Evolutionary conservation across 129 eudicot species (phyloP).

Genomic region (Helichrysum umbraculigerum): DNA sequence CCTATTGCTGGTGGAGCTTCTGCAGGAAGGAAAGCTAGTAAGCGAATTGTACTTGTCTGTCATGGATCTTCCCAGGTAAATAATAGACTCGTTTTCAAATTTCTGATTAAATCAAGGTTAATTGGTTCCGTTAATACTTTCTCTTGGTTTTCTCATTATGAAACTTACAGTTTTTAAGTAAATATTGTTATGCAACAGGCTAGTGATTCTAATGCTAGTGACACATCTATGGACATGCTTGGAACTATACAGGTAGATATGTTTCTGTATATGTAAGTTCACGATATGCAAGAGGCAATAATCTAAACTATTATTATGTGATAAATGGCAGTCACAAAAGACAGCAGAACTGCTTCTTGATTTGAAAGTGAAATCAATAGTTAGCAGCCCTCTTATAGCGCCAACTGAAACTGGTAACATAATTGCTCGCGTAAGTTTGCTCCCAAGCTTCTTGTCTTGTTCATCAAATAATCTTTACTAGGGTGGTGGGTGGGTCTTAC

Average conservation of each 20-base stretch:
- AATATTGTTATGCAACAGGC: constrained; percentile 44
- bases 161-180: background rate
- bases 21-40: constrained; percentile 80
- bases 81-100: constrained; percentile 29
- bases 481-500: background rate
- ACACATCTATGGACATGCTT: constrained; percentile 82
- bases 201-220: constrained; percentile 39
- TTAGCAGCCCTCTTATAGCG: constrained; percentile 62
- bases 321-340: constrained; percentile 77
- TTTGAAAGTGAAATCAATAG: constrained; percentile 61
- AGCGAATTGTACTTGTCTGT: constrained; percentile 75
- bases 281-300: constrained; percentile 1
- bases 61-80: constrained; percentile 62
- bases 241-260: constrained; percentile 78
- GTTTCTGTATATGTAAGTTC: background rate
- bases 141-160: constrained; percentile 14
- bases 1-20: constrained; percentile 76
- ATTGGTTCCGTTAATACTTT: background rate
- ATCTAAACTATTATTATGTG: background rate
- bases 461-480: constrained; percentile 9
- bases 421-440: constrained; percentile 64
- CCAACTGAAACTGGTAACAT: constrained; percentile 79
- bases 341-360: constrained; percentile 97
- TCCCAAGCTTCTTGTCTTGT: constrained; percentile 11
- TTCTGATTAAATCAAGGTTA: background rate